Evolutionary conservation across 2,329 filamentous ascomycete genomes (phyloP).

Genomic region (Thermoascus crustaceus): DNA sequence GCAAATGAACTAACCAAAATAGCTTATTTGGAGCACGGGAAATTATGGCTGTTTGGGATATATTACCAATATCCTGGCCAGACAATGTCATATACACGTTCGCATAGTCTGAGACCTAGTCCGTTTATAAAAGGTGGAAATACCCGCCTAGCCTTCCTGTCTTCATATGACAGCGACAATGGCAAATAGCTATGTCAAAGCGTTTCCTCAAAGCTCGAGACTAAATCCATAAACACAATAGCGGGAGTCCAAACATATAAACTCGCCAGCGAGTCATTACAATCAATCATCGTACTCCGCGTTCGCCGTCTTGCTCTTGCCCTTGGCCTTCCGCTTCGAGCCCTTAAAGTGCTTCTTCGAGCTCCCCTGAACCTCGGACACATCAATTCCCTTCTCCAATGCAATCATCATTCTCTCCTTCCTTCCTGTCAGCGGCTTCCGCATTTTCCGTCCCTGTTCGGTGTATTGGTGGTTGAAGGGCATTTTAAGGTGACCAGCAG

Average conservation of each 20-base stretch:
- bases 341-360: slow-evolving; percentile 73
- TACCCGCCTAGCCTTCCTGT: no score
- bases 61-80: no score
- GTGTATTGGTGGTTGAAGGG: slow-evolving; percentile 89
- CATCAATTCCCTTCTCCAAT: slow-evolving; percentile 75
- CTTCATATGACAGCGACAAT: no score
- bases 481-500: slow-evolving; percentile 59
- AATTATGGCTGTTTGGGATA: no score
- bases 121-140: no score
- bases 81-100: no score
- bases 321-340: slow-evolving; percentile 30
- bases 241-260: slow-evolving; percentile 4
- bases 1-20: no score
- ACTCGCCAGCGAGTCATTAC: slow-evolving; percentile 14
- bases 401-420: slow-evolving; percentile 74
- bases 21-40: no score
- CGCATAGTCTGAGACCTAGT: no score
- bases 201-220: background rate
- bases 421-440: slow-evolving; percentile 68
- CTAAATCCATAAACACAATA: background rate
- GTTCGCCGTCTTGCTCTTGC: slow-evolving; percentile 20
- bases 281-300: slow-evolving; percentile 23
- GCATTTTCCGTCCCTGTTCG: slow-evolving; percentile 65
- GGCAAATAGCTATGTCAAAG: no score
- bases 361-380: slow-evolving; percentile 59